Base-by-base conservation (phyloP, 306 rosid species). In the Acacia acuminata region DNA sequence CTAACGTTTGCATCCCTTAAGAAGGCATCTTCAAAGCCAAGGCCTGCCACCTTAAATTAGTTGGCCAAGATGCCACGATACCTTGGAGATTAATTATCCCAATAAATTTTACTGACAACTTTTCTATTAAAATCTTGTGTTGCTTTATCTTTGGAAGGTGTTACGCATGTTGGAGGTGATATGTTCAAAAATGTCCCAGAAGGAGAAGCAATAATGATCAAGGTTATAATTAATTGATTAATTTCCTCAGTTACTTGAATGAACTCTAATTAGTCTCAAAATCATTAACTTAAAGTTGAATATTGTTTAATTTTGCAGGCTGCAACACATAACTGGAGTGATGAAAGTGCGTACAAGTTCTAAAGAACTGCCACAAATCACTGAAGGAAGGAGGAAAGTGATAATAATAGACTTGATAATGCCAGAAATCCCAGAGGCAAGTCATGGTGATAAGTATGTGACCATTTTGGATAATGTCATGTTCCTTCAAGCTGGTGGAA, bases 121-220 rank as follows among this genome's bases (percentile, higher is more conserved):
- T 19, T 20, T 61, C 68, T 36, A 10, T 63, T 8, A 66, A 66
- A 30, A 34, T 34, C 14, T 66, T 43, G n/a, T 42, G 3, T 68
- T 38, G 27, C 22, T 69, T 69, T 42, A 1, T 40, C 10, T 42
- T 22, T 70, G 3, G 38, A 71, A 71, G 76, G 76, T 25, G 25
- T 77, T 5, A 20, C 48, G 32, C 73, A 63, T 61, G 61, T 77
- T 63, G 81, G 81, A 44, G 81, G 73, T 4, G 73, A 77, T 19
- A 77, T 77, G 81, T 77, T 74, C 65, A 3, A 32, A 51, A 51
- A 66, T 51, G 32, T 74, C 10, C 66, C 78, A 32, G 78, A 77
- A 10, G 81, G 80, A 32, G 71, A 77, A 42, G 72, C 71, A 27
- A 77, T 77, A 25, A 61, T 77, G 60, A 51, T 74, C 8, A 50